phyloP scores from a whole-genome alignment of 495 filamentous ascomycete species.

The Penicillium herquei region DNA sequence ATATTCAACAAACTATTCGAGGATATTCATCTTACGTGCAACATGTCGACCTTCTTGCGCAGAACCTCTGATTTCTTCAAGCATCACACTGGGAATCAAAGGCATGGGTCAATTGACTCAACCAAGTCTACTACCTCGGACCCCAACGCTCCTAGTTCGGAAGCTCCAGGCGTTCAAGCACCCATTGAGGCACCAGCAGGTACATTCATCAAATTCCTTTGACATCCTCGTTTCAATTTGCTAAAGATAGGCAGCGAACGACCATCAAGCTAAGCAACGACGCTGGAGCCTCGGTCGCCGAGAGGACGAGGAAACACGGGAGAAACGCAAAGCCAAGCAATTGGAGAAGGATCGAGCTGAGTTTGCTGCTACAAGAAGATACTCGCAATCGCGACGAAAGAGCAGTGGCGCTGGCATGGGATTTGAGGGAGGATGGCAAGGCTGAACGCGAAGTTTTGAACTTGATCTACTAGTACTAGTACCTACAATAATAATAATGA shows the following conservation, averaged over 20 bases:
- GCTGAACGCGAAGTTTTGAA: neutral
- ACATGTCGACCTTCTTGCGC: slow-evolving; percentile 8
- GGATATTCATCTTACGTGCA: neutral
- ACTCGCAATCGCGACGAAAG: neutral
- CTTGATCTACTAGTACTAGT: neutral
- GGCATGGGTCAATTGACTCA: slow-evolving; percentile 3
- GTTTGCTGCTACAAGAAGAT: slow-evolving; percentile 8
- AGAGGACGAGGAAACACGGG: neutral
- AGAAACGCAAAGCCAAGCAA: slow-evolving; percentile 1
- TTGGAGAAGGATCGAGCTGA: slow-evolving; percentile 1
- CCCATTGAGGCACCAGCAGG: neutral
- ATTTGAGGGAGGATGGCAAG: slow-evolving; percentile 10
- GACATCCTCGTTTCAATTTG: neutral
- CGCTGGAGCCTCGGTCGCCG: slow-evolving; percentile 4
- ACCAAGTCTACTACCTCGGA: slow-evolving; percentile 1
- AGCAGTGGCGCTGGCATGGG: slow-evolving; percentile 7
- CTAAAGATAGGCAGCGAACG: neutral
- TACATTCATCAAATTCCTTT: too few species aligned
- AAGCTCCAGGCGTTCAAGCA: neutral
- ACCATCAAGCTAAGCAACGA: neutral
- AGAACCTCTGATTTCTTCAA: slow-evolving; percentile 7
- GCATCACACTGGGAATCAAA: neutral
- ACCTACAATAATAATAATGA: neutral
- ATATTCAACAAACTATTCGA: too few species aligned
- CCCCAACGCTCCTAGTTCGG: neutral